Evolutionary conservation across 148 eudicot species (phyloP), one percentile per base, ranked within the genome.

Genomic region (Spergularia bocconei): DNA sequence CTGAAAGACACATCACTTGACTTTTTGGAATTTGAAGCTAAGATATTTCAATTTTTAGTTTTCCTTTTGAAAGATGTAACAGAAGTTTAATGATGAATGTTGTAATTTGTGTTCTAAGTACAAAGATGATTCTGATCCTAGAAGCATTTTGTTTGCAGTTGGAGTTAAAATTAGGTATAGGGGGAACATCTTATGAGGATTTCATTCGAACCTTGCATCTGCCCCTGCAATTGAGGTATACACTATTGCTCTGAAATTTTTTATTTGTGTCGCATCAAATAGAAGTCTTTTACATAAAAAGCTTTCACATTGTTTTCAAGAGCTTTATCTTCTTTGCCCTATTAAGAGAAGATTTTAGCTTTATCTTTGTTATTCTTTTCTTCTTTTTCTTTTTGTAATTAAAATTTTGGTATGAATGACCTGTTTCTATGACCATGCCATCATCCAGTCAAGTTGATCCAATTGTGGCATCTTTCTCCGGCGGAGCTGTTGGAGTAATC

Each of bases 401-500:
- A 29, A 29, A 29, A 29, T 29, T 29, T 29, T 29, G 36, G 2
- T 29, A 29, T 29, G 36, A 29, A 29, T 29, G 36, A 29, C 36
- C 36, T 29, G 36, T 29, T 29, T 29, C 36, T 2, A 29, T 29
- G 36, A 29, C 36, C 36, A 39, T 38, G 68, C 75, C 51, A 78
- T 62, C 23, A 51, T 81, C 71, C 84, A 91, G 98, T 82, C 97
- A 94, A 87, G 98, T 94, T 25, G 98, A 94, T 84, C 98, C 98
- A 57, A 94, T 94, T 17, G 95, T 94, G 71, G 98, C 98, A 58
- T 94, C 97, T 65, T 94, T 94, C 74, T 84, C 95, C 6, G 97
- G 98, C 66, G 95, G 97, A 76, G 97, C 98, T n/a, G 98, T 94
- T 65, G 98, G 98, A 65, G 98, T 91, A 19, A 94, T 94, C 70